A percentile compares a stretch with the other conserved stretches of the same genome.
Conservation (phyloP, 768 basidiomycete genomes). For the Boletus coccyginus region DNA sequence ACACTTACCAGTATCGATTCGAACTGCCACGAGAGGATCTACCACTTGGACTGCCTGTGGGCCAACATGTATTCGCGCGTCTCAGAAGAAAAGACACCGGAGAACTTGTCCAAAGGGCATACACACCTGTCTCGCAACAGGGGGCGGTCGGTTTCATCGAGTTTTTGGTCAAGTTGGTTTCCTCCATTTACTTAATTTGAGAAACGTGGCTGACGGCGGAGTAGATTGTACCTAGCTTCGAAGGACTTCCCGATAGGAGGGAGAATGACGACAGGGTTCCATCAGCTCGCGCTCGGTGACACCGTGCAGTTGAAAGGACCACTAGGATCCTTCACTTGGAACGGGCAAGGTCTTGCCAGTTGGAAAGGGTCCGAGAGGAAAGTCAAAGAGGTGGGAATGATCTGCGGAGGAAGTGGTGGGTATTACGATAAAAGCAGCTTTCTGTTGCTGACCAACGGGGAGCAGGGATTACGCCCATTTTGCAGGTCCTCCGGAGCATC, state of each 20-base stretch:
- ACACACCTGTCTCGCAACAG: slow-evolving; percentile 53
- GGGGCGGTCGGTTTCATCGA: slow-evolving; percentile 47
- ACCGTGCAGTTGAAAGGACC: slow-evolving; percentile 58
- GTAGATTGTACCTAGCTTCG: slow-evolving; percentile 44
- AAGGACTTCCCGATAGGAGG: slow-evolving; percentile 42
- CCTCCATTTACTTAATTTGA: not conserved
- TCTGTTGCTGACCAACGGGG: not conserved
- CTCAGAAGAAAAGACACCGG: slow-evolving; percentile 38
- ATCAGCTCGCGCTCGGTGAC: slow-evolving; percentile 48
- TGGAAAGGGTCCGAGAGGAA: slow-evolving; percentile 36
- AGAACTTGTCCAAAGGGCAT: slow-evolving; percentile 54
- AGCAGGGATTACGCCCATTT: slow-evolving; percentile 53
- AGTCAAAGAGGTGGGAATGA: slow-evolving; percentile 46
- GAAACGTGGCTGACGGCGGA: slow-evolving; percentile 2
- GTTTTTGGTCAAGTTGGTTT: slow-evolving; percentile 48
- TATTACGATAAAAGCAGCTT: not conserved
- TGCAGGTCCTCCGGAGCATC: slow-evolving; percentile 52
- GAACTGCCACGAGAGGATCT: slow-evolving; percentile 39
- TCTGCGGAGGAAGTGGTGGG: slow-evolving; percentile 57
- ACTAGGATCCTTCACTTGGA: slow-evolving; percentile 54
- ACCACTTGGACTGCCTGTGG: slow-evolving; percentile 51
- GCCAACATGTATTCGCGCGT: slow-evolving; percentile 58
- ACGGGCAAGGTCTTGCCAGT: slow-evolving; percentile 37
- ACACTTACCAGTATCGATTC: slow-evolving; percentile 52
- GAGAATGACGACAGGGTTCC: slow-evolving; percentile 48